phyloP scores from a whole-genome alignment of 768 basidiomycete species.

The Leccinum disarticulatum region DNA sequence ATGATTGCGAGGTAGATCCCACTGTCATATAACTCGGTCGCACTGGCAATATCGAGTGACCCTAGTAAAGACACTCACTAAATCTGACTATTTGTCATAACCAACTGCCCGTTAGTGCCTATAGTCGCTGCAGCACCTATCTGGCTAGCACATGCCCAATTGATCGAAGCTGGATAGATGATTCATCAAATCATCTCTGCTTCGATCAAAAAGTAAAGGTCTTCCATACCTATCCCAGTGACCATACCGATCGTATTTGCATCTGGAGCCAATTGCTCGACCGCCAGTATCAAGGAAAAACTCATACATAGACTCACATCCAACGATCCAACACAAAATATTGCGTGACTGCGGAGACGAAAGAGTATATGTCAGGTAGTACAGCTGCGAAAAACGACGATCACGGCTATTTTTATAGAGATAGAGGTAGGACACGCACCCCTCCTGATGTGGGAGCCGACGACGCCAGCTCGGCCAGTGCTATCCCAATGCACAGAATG shows the following conservation, averaged over 20 bases:
- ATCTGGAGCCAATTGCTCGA: slow-evolving; percentile 25
- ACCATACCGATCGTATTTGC: slow-evolving; percentile 53
- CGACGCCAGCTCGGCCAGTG: slow-evolving; percentile 39
- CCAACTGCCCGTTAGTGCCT: slow-evolving; percentile 38
- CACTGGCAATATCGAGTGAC: slow-evolving; percentile 31
- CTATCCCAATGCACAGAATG: slow-evolving; percentile 37
- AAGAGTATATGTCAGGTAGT: slow-evolving; percentile 63
- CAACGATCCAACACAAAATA: slow-evolving; percentile 66
- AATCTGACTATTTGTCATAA: slow-evolving; percentile 36
- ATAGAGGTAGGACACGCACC: slow-evolving; percentile 15
- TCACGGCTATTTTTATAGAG: neutral
- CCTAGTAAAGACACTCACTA: slow-evolving; percentile 42
- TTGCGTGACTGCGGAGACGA: slow-evolving; percentile 54
- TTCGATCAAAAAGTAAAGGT: neutral
- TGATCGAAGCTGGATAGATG: slow-evolving; percentile 46
- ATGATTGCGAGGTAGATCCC: slow-evolving; percentile 63
- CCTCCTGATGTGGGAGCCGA: slow-evolving; percentile 41
- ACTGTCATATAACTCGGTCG: slow-evolving; percentile 42
- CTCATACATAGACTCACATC: slow-evolving; percentile 41
- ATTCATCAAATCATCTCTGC: slow-evolving; percentile 33
- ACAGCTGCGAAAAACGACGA: slow-evolving; percentile 37
- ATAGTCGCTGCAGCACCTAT: slow-evolving; percentile 65
- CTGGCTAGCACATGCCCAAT: slow-evolving; percentile 63
- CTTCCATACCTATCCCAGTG: slow-evolving; percentile 31
- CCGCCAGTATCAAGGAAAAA: neutral